Percentiles rank a stretch among this genome's conserved stretches.
Conservation (phyloP, 352 stramenopile species). For the Pythium aristosporum region DNA sequence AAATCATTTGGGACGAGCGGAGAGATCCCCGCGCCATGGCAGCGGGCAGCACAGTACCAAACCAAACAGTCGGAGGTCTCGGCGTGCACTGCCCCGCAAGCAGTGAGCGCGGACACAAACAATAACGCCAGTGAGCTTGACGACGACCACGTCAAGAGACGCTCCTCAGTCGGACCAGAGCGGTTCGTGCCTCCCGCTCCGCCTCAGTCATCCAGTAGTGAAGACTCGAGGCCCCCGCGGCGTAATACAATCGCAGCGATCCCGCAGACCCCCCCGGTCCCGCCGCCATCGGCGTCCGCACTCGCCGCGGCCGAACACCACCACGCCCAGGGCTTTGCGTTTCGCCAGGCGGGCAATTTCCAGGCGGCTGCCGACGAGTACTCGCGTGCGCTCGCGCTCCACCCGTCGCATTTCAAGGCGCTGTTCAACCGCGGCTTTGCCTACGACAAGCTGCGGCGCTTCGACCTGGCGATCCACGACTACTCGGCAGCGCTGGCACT, state of each 20-base stretch:
- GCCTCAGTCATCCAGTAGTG: neutral
- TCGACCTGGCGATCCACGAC: slow-evolving; percentile 76
- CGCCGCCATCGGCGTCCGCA: neutral
- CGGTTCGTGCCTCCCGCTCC: neutral
- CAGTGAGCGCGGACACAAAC: slow-evolving; percentile 2
- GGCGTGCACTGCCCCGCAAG: neutral
- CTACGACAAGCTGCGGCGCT: slow-evolving; percentile 75
- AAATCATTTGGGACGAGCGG: slow-evolving; percentile 25
- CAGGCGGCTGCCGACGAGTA: slow-evolving; percentile 76
- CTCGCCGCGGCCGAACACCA: slow-evolving; percentile 48
- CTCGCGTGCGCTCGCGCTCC: slow-evolving; percentile 64
- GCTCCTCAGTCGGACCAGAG: neutral
- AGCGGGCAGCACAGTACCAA: slow-evolving; percentile 29
- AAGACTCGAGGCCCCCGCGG: neutral
- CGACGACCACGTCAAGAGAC: neutral
- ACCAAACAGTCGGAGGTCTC: slow-evolving; percentile 22
- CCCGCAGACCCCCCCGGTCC: neutral
- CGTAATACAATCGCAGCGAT: slow-evolving; percentile 36
- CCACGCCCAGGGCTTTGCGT: slow-evolving; percentile 65
- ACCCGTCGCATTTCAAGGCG: slow-evolving; percentile 85
- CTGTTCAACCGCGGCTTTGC: slow-evolving; percentile 89
- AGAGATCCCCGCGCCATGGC: slow-evolving; percentile 37
- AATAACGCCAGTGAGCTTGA: slow-evolving; percentile 28
- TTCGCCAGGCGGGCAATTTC: slow-evolving; percentile 83
- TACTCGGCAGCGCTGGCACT: slow-evolving; percentile 71